Evolutionary conservation across 2,329 filamentous ascomycete species (phyloP).

Genomic region (Magnaporthiopsis incrustans): DNA sequence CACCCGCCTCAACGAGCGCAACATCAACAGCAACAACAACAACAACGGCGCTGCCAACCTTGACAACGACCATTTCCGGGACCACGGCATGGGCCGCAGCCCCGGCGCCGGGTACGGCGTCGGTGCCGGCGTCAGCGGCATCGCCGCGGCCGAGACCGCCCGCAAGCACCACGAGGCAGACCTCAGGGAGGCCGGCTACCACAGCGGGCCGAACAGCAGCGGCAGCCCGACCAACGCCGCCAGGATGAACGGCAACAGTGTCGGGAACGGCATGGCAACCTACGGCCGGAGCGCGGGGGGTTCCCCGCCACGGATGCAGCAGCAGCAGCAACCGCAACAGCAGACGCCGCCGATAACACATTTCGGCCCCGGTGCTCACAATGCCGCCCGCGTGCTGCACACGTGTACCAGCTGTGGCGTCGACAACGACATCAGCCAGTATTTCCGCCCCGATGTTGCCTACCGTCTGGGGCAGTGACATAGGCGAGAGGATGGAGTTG

Average conservation of each 20-base stretch:
- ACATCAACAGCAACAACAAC: slow-evolving; percentile 14
- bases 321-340: not conserved
- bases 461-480: slow-evolving; percentile 2
- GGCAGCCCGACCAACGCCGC: not conserved
- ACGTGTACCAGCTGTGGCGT: slow-evolving; percentile 3
- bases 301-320: not conserved
- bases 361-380: not conserved
- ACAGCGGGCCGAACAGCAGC: not conserved
- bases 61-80: slow-evolving; percentile 12
- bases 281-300: not conserved
- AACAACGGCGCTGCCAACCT: slow-evolving; percentile 7
- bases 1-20: slow-evolving; percentile 1
- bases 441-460: slow-evolving; percentile 4
- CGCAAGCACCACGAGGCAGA: slow-evolving; percentile 6
- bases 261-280: not conserved
- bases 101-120: slow-evolving; percentile 9
- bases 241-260: not conserved
- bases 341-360: not conserved
- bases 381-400: slow-evolving; percentile 1
- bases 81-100: slow-evolving; percentile 14
- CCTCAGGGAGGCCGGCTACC: slow-evolving; percentile 2
- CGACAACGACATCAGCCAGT: slow-evolving; percentile 7
- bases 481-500: not conserved
- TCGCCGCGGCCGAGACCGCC: not conserved
- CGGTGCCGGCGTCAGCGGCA: slow-evolving; percentile 9